Evolutionary conservation across 768 basidiomycete species (phyloP), one percentile per base, ranked within the genome.

Genomic region (Boletus rubroflammeus): DNA sequence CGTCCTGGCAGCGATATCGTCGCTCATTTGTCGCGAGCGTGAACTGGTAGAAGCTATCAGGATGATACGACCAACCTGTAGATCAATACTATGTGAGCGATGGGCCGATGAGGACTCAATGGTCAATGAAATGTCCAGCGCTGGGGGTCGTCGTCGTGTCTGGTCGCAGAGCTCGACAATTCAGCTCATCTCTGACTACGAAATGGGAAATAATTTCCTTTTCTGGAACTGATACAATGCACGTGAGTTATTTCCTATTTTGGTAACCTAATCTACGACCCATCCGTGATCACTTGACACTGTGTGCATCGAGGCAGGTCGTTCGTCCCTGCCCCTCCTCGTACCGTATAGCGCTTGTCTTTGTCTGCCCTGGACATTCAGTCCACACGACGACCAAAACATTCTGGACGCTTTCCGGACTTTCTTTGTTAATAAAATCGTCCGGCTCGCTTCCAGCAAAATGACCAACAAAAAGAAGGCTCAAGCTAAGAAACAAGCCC

Each of bases 381-480:
- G 5, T 39, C 10, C 31, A 47, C 3, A 10, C 44, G 39, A 47
- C 34, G 17, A 29, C 13, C 14, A 14, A n/a, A 25, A 9, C 52
- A 51, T 38, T 52, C 55, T 62, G 57, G 51, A 52, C 45, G 25
- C 49, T 44, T 31, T 64, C 39, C 48, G 40, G 44, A 31, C 42
- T 0, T 50, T 57, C 2, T 4, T 62, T 29, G 3, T 47, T 23
- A 10, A 46, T 6, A 54, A 45, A 40, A 9, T 42, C 32, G 32
- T 47, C 21, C 42, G 42, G 11, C 36, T 46, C 23, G 31, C 32
- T 29, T 50, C 26, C 39, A 19, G 42, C 21, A 64, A 52, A 54
- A 70, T 72, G 69, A 56, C 66, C 3, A 72, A 66, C 58, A 71
- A 66, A 58, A 71, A 71, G 59, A 70, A 64, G 53, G 38, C 53